Evolutionary conservation across 495 filamentous ascomycete species (phyloP).

Genomic region (Podospora bellae-mahoneyi): DNA sequence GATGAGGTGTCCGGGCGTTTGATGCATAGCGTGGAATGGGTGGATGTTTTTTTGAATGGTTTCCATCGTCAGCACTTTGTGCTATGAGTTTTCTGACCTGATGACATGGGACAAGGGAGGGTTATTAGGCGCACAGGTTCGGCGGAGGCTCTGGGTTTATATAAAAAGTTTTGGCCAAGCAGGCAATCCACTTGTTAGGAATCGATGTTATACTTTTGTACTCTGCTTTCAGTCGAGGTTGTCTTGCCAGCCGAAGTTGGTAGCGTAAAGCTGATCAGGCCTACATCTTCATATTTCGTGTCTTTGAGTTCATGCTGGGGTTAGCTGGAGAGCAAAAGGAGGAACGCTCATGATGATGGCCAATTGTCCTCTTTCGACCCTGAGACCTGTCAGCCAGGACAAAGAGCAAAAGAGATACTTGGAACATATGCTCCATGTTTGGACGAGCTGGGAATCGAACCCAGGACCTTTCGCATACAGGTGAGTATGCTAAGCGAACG

Average conservation of each 20-base stretch:
- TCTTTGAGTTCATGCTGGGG: too few species aligned
- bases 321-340: too few species aligned
- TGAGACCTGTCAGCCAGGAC: background rate
- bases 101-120: slow-evolving; percentile 15
- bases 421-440: background rate
- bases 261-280: too few species aligned
- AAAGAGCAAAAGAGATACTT: background rate
- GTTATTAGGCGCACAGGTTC: slow-evolving; percentile 8
- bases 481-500: slow-evolving; percentile 23
- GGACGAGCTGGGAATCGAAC: slow-evolving; percentile 28
- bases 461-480: slow-evolving; percentile 25
- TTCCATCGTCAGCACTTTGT: slow-evolving; percentile 21
- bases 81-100: slow-evolving; percentile 26
- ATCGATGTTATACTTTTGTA: background rate
- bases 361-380: too few species aligned
- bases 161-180: background rate
- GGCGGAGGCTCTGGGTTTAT: background rate
- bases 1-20: background rate
- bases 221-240: background rate
- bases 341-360: too few species aligned
- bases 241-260: too few species aligned
- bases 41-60: slow-evolving; percentile 21
- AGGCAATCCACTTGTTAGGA: background rate
- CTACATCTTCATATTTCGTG: too few species aligned
- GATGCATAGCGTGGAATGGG: slow-evolving; percentile 25